These are phyloP conservation scores for Aspergillus uvarum DNA, from an alignment of 2,329 filamentous ascomycete species.

Conservation along the genomic window DNA sequence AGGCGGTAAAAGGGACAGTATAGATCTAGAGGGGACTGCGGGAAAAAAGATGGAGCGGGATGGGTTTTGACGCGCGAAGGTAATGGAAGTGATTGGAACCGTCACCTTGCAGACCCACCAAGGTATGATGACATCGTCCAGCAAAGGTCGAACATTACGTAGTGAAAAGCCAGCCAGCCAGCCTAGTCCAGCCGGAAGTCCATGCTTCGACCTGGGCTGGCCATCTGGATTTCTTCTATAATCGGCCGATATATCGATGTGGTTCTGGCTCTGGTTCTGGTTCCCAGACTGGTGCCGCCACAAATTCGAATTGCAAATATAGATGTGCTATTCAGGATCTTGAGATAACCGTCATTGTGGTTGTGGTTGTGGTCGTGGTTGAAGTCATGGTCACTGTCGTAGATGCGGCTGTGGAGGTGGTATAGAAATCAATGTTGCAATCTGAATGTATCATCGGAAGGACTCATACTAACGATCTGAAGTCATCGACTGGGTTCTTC, in stretches of 20 bases:
- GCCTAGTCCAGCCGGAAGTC: no score
- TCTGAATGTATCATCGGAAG: not conserved
- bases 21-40: not conserved
- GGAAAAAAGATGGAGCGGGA: not conserved
- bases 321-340: no score
- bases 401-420: not conserved
- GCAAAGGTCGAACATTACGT: not conserved
- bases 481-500: not conserved
- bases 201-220: no score
- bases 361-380: not conserved
- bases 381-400: not conserved
- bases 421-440: not conserved
- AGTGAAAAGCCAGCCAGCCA: not conserved
- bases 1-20: no score
- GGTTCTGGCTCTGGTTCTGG: no score
- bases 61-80: not conserved
- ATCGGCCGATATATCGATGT: no score
- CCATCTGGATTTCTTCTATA: no score
- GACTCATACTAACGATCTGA: not conserved
- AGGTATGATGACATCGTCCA: not conserved
- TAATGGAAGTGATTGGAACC: not conserved
- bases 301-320: not conserved
- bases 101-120: not conserved
- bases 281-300: not conserved
- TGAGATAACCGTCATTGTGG: no score